Percentiles rank a stretch among this genome's conserved stretches.
These are phyloP conservation scores for Styphnolobium japonicum DNA, from an alignment of 306 rosid genomes.

Conservation along the genomic window DNA sequence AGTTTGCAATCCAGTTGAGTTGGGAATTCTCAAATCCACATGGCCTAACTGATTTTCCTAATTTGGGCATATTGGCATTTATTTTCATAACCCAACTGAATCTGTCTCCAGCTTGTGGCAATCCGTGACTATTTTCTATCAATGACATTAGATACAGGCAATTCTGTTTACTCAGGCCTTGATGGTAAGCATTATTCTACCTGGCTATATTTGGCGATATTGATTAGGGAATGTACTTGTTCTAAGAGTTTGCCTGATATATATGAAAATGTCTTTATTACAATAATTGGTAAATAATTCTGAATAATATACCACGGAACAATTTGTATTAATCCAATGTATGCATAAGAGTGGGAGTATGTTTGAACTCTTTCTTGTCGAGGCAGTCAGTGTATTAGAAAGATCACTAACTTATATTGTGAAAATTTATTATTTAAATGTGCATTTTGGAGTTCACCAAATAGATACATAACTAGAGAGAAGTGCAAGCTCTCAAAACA, in stretches of 20 bases:
- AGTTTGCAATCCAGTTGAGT: not conserved
- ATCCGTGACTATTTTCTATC: not conserved
- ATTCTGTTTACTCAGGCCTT: not conserved
- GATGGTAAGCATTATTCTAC: not conserved
- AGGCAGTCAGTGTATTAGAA: too few relatives aligned
- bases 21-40: not conserved
- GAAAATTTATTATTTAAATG: too few relatives aligned
- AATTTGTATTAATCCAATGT: not conserved
- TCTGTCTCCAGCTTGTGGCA: not conserved
- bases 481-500: too few relatives aligned
- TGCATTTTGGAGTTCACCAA: too few relatives aligned
- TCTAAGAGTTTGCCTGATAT: not conserved
- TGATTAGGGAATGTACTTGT: not conserved
- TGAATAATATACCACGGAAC: not conserved
- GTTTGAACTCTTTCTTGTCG: too few relatives aligned
- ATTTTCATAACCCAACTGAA: not conserved
- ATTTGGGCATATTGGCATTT: conserved; percentile 19
- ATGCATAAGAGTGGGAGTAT: not conserved
- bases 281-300: not conserved
- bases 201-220: not conserved
- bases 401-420: too few relatives aligned
- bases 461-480: too few relatives aligned
- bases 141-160: not conserved
- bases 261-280: not conserved
- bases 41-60: conserved; percentile 9